Conservation (phyloP, 1,139 yeast species). For the Hyphopichia buzzinii region DNA sequence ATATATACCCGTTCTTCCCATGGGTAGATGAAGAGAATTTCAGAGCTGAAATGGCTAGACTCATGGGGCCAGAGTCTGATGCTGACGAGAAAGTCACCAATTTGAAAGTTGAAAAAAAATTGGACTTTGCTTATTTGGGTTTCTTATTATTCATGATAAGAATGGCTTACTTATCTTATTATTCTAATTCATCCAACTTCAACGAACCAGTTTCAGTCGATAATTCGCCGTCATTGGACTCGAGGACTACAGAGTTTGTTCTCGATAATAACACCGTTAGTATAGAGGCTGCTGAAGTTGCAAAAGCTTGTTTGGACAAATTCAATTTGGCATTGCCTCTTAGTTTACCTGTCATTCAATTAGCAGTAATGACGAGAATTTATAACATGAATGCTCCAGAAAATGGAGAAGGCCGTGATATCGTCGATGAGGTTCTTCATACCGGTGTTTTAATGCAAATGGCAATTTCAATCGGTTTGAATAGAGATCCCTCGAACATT, state of each 20-base stretch:
- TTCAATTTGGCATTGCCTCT: constrained; percentile 35
- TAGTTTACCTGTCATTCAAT: constrained; percentile 42
- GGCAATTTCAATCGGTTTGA: constrained; percentile 46
- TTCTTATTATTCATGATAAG: constrained; percentile 19
- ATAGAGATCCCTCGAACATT: constrained; percentile 40
- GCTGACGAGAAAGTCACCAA: constrained; percentile 12
- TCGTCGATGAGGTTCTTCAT: constrained; percentile 36
- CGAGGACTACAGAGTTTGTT: constrained; percentile 17
- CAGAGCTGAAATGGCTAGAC: constrained; percentile 13
- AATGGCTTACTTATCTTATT: constrained; percentile 21
- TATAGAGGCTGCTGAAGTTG: constrained; percentile 25
- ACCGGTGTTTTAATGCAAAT: constrained; percentile 43
- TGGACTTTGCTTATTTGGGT: constrained; percentile 18
- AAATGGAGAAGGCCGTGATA: constrained; percentile 16
- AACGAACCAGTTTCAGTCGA: constrained; percentile 38
- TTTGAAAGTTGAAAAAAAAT: constrained; percentile 13
- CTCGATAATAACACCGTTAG: constrained; percentile 26
- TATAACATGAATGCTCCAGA: constrained; percentile 22
- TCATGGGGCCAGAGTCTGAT: constrained; percentile 23
- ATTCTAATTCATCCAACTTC: constrained; percentile 13
- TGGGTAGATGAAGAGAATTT: constrained; percentile 40
- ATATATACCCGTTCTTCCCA: constrained; percentile 47
- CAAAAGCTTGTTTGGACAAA: constrained; percentile 26
- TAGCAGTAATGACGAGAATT: constrained; percentile 21
- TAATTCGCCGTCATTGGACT: constrained; percentile 8